Percentiles rank a stretch among this genome's conserved stretches.
phyloP scores from a whole-genome alignment of 192 early-diverging fungal genomes.

The Linnemannia schmuckeri region DNA sequence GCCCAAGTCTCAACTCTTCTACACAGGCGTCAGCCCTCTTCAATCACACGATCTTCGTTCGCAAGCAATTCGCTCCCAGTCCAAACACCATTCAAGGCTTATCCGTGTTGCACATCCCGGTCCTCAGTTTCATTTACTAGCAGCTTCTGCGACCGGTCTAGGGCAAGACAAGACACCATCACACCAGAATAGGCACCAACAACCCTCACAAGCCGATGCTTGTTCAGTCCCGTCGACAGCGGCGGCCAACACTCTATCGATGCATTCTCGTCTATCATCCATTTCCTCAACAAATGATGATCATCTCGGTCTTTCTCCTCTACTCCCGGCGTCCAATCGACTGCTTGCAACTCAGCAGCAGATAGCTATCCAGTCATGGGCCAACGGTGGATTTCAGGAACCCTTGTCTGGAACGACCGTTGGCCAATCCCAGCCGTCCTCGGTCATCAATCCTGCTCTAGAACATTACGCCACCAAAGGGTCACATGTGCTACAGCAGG shows the following conservation, averaged over 20 bases:
- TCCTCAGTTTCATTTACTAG: background rate
- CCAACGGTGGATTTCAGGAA: background rate
- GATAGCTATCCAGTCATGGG: background rate
- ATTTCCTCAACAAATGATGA: background rate
- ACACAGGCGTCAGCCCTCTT: background rate
- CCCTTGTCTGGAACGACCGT: background rate
- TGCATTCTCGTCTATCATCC: background rate
- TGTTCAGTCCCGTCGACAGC: background rate
- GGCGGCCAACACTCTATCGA: background rate
- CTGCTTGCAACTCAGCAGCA: background rate
- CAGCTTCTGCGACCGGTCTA: background rate
- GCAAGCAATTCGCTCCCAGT: background rate
- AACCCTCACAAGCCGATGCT: background rate
- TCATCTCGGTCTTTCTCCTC: background rate
- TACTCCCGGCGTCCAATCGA: background rate
- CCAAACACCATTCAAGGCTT: background rate
- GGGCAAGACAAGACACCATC: background rate
- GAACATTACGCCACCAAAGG: background rate
- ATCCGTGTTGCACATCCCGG: constrained; percentile 22
- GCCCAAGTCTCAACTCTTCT: constrained; percentile 7
- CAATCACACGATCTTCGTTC: background rate
- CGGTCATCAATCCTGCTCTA: background rate
- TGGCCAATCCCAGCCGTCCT: background rate
- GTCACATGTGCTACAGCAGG: background rate
- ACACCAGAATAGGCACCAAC: background rate